Evolutionary conservation across 768 basidiomycete genomes (phyloP).

Genomic region (Crassisporium funariophilum): DNA sequence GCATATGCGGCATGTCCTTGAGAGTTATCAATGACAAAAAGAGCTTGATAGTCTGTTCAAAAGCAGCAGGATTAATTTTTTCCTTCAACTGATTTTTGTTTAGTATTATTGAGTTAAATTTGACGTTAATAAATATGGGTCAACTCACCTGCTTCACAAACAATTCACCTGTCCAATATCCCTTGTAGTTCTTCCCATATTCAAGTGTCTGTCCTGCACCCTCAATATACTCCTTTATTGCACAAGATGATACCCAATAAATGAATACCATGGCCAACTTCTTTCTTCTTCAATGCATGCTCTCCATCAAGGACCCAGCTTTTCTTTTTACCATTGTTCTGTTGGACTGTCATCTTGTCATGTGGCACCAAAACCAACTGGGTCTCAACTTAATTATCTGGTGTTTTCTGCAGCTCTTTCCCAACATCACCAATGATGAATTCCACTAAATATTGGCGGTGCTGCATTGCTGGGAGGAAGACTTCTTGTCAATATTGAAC

Average conservation of each 20-base stretch:
- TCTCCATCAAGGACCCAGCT: constrained; percentile 38
- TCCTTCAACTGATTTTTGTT: constrained; percentile 22
- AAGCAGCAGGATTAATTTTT: constrained; percentile 32
- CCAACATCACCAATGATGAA: constrained; percentile 17
- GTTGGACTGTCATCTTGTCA: constrained; percentile 44
- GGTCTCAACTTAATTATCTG: constrained; percentile 21
- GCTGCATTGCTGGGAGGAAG: constrained; percentile 32
- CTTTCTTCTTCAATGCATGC: constrained; percentile 39
- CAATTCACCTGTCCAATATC: constrained; percentile 26
- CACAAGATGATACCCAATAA: constrained; percentile 38
- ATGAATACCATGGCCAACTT: constrained; percentile 38
- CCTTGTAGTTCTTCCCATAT: constrained; percentile 47
- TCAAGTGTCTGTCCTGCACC: constrained; percentile 36
- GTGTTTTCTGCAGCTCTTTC: constrained; percentile 1
- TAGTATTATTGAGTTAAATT: neutral
- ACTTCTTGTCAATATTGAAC: constrained; percentile 31
- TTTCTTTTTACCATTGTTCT: constrained; percentile 34
- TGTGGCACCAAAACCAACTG: constrained; percentile 32
- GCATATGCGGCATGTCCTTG: constrained; percentile 43
- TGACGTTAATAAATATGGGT: constrained; percentile 12
- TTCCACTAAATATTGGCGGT: constrained; percentile 19
- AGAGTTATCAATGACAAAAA: constrained; percentile 44
- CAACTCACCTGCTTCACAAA: constrained; percentile 24
- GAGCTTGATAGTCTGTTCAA: constrained; percentile 34
- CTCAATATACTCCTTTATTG: constrained; percentile 29